Conservation (phyloP, 495 filamentous ascomycete species). For the Immersiella caudata region DNA sequence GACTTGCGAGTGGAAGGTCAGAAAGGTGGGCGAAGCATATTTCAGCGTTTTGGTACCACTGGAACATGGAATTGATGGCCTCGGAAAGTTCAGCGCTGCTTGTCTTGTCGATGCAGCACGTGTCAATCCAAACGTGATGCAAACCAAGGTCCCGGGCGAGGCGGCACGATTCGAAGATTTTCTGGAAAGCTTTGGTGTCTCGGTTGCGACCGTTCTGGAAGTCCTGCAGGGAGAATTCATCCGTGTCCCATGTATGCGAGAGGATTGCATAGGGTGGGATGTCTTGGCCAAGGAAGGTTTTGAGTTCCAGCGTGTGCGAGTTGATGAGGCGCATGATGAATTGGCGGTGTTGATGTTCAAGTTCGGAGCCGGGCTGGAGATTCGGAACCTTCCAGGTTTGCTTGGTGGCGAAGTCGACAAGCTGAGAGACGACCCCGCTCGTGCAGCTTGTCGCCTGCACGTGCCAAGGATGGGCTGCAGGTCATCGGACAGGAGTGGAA, state of each 20-base stretch:
- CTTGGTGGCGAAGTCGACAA: no score
- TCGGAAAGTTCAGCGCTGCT: conserved; percentile 10
- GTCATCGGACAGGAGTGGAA: no score
- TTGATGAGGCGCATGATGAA: conserved; percentile 20
- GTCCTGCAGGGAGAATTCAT: background rate
- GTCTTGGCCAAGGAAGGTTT: conserved; percentile 11
- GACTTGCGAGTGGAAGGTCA: background rate
- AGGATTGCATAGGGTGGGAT: conserved; percentile 5
- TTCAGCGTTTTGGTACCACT: background rate
- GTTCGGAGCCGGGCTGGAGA: no score
- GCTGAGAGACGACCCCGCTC: no score
- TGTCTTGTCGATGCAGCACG: conserved; percentile 7
- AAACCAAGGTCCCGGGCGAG: background rate
- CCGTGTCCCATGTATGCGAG: background rate
- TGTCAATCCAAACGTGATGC: background rate
- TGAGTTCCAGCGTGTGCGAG: conserved; percentile 6
- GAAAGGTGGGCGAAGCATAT: background rate
- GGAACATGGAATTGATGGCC: conserved; percentile 5
- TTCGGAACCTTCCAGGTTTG: no score
- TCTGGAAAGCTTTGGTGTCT: background rate
- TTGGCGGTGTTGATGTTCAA: no score
- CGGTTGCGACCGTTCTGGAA: background rate
- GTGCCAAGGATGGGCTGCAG: no score
- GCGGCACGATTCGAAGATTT: background rate
- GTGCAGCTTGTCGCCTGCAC: no score